Evolutionary conservation across 805 yeast genomes (phyloP).

Genomic region (Saccharomycopsis schoenii): DNA sequence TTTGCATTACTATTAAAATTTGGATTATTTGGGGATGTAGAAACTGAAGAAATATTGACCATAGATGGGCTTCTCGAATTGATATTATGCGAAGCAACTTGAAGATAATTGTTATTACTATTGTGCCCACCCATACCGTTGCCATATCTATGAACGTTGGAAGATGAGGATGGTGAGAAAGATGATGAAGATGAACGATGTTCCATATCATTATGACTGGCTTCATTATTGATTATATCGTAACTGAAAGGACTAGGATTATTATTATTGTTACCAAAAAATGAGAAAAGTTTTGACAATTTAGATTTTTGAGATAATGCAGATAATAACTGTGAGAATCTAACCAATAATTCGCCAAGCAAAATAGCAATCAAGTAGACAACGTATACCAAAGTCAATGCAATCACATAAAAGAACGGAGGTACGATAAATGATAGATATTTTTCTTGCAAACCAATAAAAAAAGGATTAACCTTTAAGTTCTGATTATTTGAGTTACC

Average conservation of each 20-base stretch:
- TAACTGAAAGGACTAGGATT: neutral
- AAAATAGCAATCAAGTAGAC: conserved; percentile 25
- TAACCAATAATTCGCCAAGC: conserved; percentile 12
- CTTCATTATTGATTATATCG: neutral
- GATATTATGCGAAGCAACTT: neutral
- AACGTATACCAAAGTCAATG: conserved; percentile 34
- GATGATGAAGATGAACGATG: neutral
- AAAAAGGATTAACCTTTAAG: conserved; percentile 42
- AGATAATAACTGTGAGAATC: neutral
- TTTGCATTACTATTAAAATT: neutral
- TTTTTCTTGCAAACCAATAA: conserved; percentile 55
- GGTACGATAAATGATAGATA: conserved; percentile 46
- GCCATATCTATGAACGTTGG: neutral
- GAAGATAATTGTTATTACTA: neutral
- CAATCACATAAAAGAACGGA: conserved; percentile 40
- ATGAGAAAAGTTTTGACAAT: neutral
- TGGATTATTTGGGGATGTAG: neutral
- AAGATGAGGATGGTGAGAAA: neutral
- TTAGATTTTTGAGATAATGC: neutral
- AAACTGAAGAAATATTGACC: neutral
- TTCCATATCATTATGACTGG: neutral
- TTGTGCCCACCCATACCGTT: neutral
- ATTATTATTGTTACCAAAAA: neutral
- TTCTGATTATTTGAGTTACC: conserved; percentile 37
- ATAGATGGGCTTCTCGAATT: neutral